A percentile compares a stretch with the other conserved stretches of the same genome.
phyloP scores from a whole-genome alignment of 768 basidiomycete genomes.

The Amanita phalloides region DNA sequence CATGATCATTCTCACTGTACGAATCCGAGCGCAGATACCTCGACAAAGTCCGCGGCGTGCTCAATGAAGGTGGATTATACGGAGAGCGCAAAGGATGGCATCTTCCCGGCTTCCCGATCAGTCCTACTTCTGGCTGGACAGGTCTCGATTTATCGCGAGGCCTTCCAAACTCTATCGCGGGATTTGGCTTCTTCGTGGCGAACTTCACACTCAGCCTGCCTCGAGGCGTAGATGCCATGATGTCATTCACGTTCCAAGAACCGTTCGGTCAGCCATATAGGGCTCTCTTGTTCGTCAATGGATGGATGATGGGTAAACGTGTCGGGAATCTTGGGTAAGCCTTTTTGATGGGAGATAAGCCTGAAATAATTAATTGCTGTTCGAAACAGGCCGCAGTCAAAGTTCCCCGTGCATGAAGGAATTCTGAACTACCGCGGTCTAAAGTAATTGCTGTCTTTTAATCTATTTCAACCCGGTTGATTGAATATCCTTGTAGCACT shows the following conservation, averaged over 20 bases:
- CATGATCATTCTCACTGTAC: background rate
- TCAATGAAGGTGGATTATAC: constrained; percentile 65
- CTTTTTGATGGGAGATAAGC: background rate
- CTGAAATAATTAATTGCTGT: background rate
- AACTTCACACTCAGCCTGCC: constrained; percentile 58
- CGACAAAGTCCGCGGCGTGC: constrained; percentile 56
- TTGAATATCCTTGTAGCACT: constrained; percentile 23
- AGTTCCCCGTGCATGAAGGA: constrained; percentile 78
- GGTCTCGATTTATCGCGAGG: constrained; percentile 45
- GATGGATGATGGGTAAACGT: constrained; percentile 84
- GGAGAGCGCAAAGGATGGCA: constrained; percentile 72
- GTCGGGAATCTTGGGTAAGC: constrained; percentile 60
- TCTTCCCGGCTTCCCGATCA: constrained; percentile 43
- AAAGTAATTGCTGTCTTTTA: constrained; percentile 37
- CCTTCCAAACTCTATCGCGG: constrained; percentile 45
- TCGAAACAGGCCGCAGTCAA: constrained; percentile 51
- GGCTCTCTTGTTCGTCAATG: constrained; percentile 69
- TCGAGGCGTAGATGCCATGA: constrained; percentile 47
- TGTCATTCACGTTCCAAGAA: constrained; percentile 66
- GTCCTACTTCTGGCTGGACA: constrained; percentile 47
- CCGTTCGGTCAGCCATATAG: constrained; percentile 54
- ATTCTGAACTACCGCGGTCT: constrained; percentile 62
- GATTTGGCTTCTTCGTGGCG: constrained; percentile 76
- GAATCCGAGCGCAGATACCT: constrained; percentile 39
- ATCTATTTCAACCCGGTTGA: background rate